Evolutionary conservation across 495 filamentous ascomycete species (phyloP).

Genomic region (Aspergillus nidulans): DNA sequence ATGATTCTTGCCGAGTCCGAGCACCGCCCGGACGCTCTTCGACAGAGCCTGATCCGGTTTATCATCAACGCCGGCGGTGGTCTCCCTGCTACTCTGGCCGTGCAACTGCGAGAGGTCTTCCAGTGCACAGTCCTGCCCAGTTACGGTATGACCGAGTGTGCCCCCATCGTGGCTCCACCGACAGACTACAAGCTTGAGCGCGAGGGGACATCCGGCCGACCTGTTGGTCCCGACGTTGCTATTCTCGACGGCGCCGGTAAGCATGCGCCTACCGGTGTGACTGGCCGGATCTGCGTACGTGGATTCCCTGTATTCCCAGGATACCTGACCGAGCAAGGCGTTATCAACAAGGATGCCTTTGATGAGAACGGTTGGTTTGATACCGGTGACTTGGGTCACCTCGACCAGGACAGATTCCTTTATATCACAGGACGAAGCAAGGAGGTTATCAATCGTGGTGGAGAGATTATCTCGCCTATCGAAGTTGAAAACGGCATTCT

Average conservation of each 20-base stretch:
- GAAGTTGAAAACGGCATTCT: slow-evolving; percentile 1
- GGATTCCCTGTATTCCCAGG: slow-evolving; percentile 4
- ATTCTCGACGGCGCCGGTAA: not conserved
- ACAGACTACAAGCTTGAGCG: slow-evolving; percentile 3
- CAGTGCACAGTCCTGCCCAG: not conserved
- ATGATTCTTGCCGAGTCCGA: slow-evolving; percentile 1
- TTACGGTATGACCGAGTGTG: slow-evolving; percentile 2
- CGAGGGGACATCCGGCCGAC: not conserved
- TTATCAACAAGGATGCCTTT: not conserved
- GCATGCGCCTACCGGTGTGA: not conserved
- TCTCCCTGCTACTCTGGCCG: not conserved
- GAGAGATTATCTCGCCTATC: slow-evolving; percentile 1
- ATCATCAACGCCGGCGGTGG: slow-evolving; percentile 2
- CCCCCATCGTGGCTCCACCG: not conserved
- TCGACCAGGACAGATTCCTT: not conserved
- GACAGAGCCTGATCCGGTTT: not conserved
- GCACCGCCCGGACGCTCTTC: not conserved
- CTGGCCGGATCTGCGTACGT: not conserved
- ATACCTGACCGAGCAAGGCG: not conserved
- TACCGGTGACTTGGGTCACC: not conserved
- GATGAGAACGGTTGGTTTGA: slow-evolving; percentile 1
- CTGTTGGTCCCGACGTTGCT: slow-evolving; percentile 1
- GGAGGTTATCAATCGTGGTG: slow-evolving; percentile 3
- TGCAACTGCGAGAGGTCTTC: slow-evolving; percentile 3
- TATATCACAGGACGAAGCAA: slow-evolving; percentile 1